Percentiles rank a stretch among this genome's conserved stretches.
Evolutionary conservation across 176 grass and related monocot species (phyloP).

Genomic region (Eragrostis nindensis): DNA sequence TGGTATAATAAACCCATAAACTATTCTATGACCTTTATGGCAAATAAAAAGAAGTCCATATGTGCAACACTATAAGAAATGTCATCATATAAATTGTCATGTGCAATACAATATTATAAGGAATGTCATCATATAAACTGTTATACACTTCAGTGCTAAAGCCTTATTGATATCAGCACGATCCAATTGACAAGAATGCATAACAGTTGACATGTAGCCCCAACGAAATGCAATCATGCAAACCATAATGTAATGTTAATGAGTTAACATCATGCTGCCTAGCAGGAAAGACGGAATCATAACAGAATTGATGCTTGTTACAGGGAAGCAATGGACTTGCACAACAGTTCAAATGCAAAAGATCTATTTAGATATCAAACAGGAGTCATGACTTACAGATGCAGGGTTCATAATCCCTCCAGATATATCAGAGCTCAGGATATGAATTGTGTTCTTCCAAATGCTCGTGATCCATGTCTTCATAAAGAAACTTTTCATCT

Average conservation of each 20-base stretch:
- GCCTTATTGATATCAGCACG: neutral
- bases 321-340: neutral
- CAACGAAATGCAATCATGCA: conserved; percentile 12
- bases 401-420: conserved; percentile 99
- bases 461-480: conserved; percentile 94
- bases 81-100: too few relatives aligned
- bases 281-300: neutral
- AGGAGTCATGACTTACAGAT: conserved; percentile 64
- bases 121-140: neutral
- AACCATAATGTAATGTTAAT: neutral
- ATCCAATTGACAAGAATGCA: conserved; percentile 21
- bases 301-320: neutral
- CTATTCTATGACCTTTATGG: neutral
- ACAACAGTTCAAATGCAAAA: conserved; percentile 30
- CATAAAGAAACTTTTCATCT: conserved; percentile 84
- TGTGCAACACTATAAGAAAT: too few relatives aligned
- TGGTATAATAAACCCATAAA: neutral
- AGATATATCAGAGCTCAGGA: conserved; percentile 92
- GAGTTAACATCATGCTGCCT: neutral
- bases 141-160: neutral
- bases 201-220: neutral
- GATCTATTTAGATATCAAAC: conserved; percentile 24
- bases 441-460: conserved; percentile 86
- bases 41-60: neutral
- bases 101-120: neutral